Evolutionary conservation across 495 filamentous ascomycete genomes (phyloP), one percentile per base, ranked within the genome.

Genomic region (Chaetomium cochliodes): DNA sequence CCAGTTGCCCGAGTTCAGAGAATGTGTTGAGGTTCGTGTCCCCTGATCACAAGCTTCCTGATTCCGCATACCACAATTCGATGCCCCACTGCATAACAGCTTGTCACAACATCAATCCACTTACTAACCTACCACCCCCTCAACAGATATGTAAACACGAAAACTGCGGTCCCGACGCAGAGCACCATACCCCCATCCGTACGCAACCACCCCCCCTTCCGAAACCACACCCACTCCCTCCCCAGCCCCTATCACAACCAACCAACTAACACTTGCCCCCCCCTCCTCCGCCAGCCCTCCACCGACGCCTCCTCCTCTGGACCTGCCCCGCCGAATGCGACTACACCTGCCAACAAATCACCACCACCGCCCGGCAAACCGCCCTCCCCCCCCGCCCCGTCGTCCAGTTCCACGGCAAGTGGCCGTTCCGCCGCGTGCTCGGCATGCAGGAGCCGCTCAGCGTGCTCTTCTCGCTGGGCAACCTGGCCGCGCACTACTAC

Each of bases 381-480:
- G 80, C 85, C 76, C 74, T 84, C 47, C 58, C 64, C 0, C 71
- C 70, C 0, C 79, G 84, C 33, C 85, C 90, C 4, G 74, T 96
- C 30, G 87, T 93, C 46, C 94, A 98, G 79, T 98, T 90, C 81
- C 93, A 98, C 80, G 94, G 96, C n/a, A 98, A 98, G 85, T 98
- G 94, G 94, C 94, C 94, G 33, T 98, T 98, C 81, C 80, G 85
- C 67, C 88, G 94, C 64, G 81, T 97, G 65, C 76, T 96, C 20
- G 94, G 94, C 70, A 87, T 97, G 79, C 94, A 98, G 79, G 94
- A 98, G 80, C 92, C 93, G 65, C 91, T 90, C 77, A 90, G 87
- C 39, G 94, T 98, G 60, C 80, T 98, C 65, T 98, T 98, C 84
- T 94, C 91, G 67, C 80, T 93, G 57, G 80, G 96, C 69, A 98